Base-by-base conservation (phyloP, 352 stramenopile genomes). In the Phytophthora tubulina region DNA sequence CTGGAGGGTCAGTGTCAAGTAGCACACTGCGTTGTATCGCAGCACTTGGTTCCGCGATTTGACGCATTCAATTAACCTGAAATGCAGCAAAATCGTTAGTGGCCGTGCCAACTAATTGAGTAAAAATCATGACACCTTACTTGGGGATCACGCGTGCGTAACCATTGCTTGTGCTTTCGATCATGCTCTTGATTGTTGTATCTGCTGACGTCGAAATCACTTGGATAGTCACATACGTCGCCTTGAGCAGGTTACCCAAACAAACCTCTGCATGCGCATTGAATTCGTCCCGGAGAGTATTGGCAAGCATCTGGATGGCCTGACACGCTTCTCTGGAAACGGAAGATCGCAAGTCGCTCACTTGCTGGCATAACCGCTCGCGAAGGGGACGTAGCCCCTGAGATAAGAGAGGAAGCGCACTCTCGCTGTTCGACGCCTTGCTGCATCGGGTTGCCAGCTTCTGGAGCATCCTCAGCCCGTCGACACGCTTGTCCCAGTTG, bases 171-270 rank as follows among this genome's bases (percentile, higher is more conserved):
- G 87, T 94, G 70, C 86, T 93, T 50, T 89, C 73, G 35, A 96
- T 87, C n/a, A 96, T 86, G 3, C 72, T 81, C 54, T 84, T 85
- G 55, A 96, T 89, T 2, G 78, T 93, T 14, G 81, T 73, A 54
- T 95, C 84, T 4, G 89, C 88, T 42, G 89, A 65, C 6, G 86
- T 94, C 21, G 89, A 94, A 33, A 96, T 90, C 32, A 96, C 82
- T 63, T 92, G 84, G 17, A 96, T 96, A 30, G 88, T 96, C n/a
- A 96, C 86, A 52, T 90, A 94, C n/a, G 88, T 94, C 13, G 85
- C 83, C 63, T 96, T 96, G 32, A 96, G 63, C n/a, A 95, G 44
- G 51, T 82, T 88, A 1, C 66, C 79, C 33, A 94, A 76, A 67
- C 78, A 94, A 50, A 81, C 79, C 33, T 96, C 89, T n/a, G 87